Evolutionary conservation across 345 rosid genomes (phyloP).

Genomic region (Citrus cavaleriei): DNA sequence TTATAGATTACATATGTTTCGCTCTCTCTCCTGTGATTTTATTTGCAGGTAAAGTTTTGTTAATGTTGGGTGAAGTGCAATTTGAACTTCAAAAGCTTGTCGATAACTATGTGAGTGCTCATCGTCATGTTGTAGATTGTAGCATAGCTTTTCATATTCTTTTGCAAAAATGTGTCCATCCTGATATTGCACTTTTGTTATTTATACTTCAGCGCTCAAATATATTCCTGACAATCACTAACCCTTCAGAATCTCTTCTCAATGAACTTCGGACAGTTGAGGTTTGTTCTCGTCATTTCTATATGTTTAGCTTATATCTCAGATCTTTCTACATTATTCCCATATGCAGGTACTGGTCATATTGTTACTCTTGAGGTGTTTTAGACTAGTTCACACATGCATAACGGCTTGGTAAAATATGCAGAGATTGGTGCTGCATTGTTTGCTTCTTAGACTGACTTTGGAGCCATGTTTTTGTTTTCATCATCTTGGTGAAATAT

Average conservation of each 20-base stretch:
- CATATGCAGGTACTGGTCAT: neutral
- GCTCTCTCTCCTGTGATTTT: slow-evolving; percentile 5
- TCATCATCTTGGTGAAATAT: neutral
- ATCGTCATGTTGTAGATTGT: neutral
- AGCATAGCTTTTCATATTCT: neutral
- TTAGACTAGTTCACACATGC: neutral
- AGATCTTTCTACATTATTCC: slow-evolving; percentile 2
- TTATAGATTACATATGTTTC: neutral
- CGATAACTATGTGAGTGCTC: slow-evolving; percentile 82
- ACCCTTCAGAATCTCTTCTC: slow-evolving; percentile 92
- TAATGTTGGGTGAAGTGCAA: slow-evolving; percentile 79
- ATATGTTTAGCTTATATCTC: slow-evolving; percentile 5
- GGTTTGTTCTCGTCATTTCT: slow-evolving; percentile 47
- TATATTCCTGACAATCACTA: slow-evolving; percentile 71
- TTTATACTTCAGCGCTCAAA: slow-evolving; percentile 67
- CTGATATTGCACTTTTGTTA: slow-evolving; percentile 7
- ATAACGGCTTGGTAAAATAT: neutral
- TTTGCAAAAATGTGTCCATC: neutral
- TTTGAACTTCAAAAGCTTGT: slow-evolving; percentile 82
- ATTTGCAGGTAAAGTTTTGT: slow-evolving; percentile 64
- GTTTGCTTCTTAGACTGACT: neutral
- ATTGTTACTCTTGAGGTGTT: neutral
- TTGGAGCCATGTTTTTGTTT: neutral
- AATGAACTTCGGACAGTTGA: slow-evolving; percentile 91
- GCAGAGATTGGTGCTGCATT: neutral